Conservation (phyloP, 805 yeast species). For the Nakazawaea siamensis region DNA sequence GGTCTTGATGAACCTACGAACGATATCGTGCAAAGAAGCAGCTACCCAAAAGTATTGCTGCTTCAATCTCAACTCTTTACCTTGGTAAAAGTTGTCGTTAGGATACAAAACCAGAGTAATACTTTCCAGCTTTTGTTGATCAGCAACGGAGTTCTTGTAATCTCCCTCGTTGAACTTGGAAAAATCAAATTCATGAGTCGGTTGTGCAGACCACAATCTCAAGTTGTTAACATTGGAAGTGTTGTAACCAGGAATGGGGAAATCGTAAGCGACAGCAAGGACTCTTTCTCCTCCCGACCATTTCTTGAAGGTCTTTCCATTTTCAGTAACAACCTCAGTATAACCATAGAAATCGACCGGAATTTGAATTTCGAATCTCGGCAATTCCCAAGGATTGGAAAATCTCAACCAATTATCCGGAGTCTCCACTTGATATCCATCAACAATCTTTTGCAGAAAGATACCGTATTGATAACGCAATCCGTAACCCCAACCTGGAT, state of each 20-base stretch:
- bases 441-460: conserved; percentile 79
- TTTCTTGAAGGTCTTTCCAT: conserved; percentile 48
- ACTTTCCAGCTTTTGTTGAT: conserved; percentile 85
- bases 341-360: conserved; percentile 89
- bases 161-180: conserved; percentile 88
- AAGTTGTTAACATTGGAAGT: conserved; percentile 80
- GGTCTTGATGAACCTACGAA: conserved; percentile 80
- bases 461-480: conserved; percentile 90
- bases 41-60: conserved; percentile 98
- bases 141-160: conserved; percentile 72
- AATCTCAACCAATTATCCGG: conserved; percentile 92
- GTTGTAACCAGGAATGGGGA: conserved; percentile 87
- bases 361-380: conserved; percentile 76
- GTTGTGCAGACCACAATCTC: conserved; percentile 85
- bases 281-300: conserved; percentile 92
- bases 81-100: conserved; percentile 85
- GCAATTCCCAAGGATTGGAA: conserved; percentile 91
- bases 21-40: conserved; percentile 85
- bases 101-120: conserved; percentile 92
- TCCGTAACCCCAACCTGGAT: conserved; percentile 97
- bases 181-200: conserved; percentile 87
- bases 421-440: conserved; percentile 89
- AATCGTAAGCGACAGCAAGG: conserved; percentile 83
- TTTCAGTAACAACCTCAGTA: conserved; percentile 49
- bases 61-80: conserved; percentile 86